Conservation (phyloP, 83 land plant genomes). For the Diphasiastrum complanatum region DNA sequence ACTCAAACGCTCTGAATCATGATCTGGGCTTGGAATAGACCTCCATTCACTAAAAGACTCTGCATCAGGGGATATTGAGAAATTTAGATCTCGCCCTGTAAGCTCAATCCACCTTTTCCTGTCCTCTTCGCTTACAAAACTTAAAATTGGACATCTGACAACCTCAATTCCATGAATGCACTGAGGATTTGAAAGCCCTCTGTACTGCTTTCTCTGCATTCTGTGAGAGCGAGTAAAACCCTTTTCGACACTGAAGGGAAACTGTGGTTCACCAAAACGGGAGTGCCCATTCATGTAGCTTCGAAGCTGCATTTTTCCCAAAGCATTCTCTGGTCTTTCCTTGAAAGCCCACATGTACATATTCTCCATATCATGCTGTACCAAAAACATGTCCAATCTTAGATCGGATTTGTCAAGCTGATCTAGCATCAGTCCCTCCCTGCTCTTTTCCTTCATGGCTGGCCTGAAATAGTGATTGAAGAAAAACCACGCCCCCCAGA, state of each 20-base stretch:
- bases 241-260: no score
- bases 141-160: not conserved
- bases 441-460: not conserved
- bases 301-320: not conserved
- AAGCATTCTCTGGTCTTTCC: no score
- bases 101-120: not conserved
- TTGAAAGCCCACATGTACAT: slow-evolving; percentile 1
- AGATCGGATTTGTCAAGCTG: not conserved
- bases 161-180: no score
- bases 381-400: not conserved
- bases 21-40: not conserved
- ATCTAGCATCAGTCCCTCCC: not conserved
- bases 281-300: not conserved
- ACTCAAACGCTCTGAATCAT: not conserved
- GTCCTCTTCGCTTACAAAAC: not conserved
- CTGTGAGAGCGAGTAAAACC: no score
- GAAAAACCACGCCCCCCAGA: no score
- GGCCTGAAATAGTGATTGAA: no score
- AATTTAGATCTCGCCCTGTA: not conserved
- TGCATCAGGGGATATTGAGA: not conserved
- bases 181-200: not conserved
- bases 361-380: slow-evolving; percentile 1
- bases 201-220: not conserved
- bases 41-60: not conserved
- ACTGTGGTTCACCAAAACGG: not conserved